These are phyloP conservation scores for Spinacia oleracea DNA, from an alignment of 179 eudicot genomes.

Conservation along the genomic window DNA sequence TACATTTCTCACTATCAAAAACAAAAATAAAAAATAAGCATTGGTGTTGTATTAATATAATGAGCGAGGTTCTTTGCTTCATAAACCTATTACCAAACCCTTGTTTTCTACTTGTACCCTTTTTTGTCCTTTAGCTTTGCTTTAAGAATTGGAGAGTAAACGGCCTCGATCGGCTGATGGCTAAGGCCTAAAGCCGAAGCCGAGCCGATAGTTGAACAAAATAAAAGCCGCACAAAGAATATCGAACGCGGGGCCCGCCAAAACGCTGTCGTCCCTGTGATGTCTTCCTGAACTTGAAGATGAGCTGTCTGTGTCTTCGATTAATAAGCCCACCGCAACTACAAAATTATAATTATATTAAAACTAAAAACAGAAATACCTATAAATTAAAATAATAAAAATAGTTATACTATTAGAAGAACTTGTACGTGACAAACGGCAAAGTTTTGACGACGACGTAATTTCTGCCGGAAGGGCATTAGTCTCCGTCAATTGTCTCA, in stretches of 20 bases:
- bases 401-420: not conserved
- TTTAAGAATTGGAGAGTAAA: not conserved
- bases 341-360: too few relatives aligned
- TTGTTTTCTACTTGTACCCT: not conserved
- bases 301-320: constrained; percentile 40
- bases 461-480: constrained; percentile 30
- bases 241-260: constrained; percentile 24
- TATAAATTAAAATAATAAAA: not conserved
- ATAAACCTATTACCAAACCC: not conserved
- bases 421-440: constrained; percentile 12
- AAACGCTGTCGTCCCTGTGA: constrained; percentile 36
- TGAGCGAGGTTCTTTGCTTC: constrained; percentile 22
- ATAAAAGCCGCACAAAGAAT: constrained; percentile 18
- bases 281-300: constrained; percentile 30
- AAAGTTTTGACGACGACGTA: constrained; percentile 27
- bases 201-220: not conserved
- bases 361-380: not conserved
- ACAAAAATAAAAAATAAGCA: not conserved
- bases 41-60: not conserved
- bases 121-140: constrained; percentile 24
- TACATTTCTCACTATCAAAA: too few relatives aligned
- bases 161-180: not conserved
- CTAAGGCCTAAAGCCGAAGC: not conserved
- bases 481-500: constrained; percentile 27
- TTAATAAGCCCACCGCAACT: constrained; percentile 31